phyloP scores from a whole-genome alignment of 768 basidiomycete genomes.

The Boletus speciosus region DNA sequence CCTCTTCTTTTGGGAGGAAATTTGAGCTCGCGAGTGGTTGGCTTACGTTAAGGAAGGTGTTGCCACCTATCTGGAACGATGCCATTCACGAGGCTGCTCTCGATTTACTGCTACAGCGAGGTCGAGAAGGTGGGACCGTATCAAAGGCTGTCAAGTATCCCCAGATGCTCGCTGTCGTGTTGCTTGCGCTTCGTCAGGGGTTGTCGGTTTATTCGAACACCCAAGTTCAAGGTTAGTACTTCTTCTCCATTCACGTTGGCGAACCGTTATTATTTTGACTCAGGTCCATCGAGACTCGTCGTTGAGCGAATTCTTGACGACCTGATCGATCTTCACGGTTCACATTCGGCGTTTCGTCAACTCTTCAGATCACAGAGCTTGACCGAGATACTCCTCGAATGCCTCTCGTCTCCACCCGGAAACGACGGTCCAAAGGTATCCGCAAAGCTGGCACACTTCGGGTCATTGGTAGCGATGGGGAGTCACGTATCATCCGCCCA shows the following conservation, averaged over 20 bases:
- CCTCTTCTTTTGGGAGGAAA: slow-evolving; percentile 67
- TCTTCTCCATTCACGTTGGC: too few species aligned
- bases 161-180: slow-evolving; percentile 67
- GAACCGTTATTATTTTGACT: not conserved
- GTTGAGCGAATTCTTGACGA: slow-evolving; percentile 51
- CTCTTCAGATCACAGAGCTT: slow-evolving; percentile 70
- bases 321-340: slow-evolving; percentile 64
- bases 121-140: not conserved
- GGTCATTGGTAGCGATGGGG: slow-evolving; percentile 62
- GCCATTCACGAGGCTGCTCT: slow-evolving; percentile 66
- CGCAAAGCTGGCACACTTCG: slow-evolving; percentile 71
- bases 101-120: slow-evolving; percentile 62
- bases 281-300: slow-evolving; percentile 23
- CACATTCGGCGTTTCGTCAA: slow-evolving; percentile 63
- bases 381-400: slow-evolving; percentile 63
- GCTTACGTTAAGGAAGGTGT: slow-evolving; percentile 63
- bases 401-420: slow-evolving; percentile 47
- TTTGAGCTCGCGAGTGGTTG: slow-evolving; percentile 87
- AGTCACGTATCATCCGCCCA: slow-evolving; percentile 58
- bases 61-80: slow-evolving; percentile 68
- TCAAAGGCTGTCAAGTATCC: slow-evolving; percentile 50
- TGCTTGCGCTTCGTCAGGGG: slow-evolving; percentile 64
- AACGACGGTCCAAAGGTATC: slow-evolving; percentile 34
- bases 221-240: slow-evolving; percentile 14
- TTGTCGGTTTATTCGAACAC: slow-evolving; percentile 34